Base-by-base conservation (phyloP, 2,329 filamentous ascomycete genomes). In the Trichoderma koningiopsis region DNA sequence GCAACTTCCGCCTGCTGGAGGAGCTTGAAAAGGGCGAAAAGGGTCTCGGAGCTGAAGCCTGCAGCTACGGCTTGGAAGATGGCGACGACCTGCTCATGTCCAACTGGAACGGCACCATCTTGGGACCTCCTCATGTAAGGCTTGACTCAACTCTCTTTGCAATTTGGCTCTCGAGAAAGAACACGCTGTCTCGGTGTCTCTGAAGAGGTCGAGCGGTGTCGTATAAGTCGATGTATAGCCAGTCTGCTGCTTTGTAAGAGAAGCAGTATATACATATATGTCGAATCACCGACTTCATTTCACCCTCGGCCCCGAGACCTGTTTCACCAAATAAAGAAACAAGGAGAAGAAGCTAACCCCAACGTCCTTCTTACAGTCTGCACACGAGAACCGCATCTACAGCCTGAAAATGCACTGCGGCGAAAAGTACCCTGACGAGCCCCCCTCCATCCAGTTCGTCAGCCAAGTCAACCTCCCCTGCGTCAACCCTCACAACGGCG, bases 21-120 rank as follows among this genome's bases (percentile, higher is more conserved):
- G 96, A 99, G 89, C 87, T 99, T 24, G 96, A 99, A 85, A 98
- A 98, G 85, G 96, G 96, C 77, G 96, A 99, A 85, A 99, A 99
- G 83, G 96, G 96, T 71, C 87, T 96, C 72, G 95, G 96, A 77
- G 94, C 95, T 80, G 96, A 98, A 84, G 94, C 94, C 71, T 98
- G 95, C 84, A 98, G 96, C 56, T 98, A 98, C 76, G 96, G 96
- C 76, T 88, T 99, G 68, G 93, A 95, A 73, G 94, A 98, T 80
- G 91, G 92, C 59, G 94, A 97, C 78, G 96, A 99, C 77, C 88
- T 97, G 73, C 88, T 96, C 81, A 97, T 99, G 94, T 95, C 92
- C 72, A 94, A 97, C 85, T 99, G 96, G 96, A 97, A 97, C 77
- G 96, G 95, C 76, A 99, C 96, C 19, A 98, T 99, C 73, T 89